Percentiles rank a stretch among this genome's conserved stretches.
Conservation (phyloP, 805 yeast genomes). For the Zygoascus ofunaensis region DNA sequence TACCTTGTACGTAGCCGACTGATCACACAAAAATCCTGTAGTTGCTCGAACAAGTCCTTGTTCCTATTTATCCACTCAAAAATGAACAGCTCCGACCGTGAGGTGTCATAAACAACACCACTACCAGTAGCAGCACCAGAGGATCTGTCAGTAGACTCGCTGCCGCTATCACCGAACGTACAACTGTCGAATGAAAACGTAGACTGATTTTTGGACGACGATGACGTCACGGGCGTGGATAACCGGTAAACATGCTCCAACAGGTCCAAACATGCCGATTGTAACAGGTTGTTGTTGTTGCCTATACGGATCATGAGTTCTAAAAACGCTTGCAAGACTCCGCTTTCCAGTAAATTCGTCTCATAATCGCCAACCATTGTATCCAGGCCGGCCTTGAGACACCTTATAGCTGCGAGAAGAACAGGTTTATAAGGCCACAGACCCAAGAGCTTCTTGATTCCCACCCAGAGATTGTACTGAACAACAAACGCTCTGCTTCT, state of each 20-base stretch:
- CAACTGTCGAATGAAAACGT: background rate
- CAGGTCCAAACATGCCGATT: slow-evolving; percentile 68
- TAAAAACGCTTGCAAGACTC: slow-evolving; percentile 43
- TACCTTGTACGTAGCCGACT: background rate
- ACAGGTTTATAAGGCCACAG: slow-evolving; percentile 43
- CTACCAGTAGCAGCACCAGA: slow-evolving; percentile 14
- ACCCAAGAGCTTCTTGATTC: slow-evolving; percentile 43
- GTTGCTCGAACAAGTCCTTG: background rate
- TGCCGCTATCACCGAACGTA: background rate
- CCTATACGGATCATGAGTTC: slow-evolving; percentile 40
- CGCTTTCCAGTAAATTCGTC: slow-evolving; percentile 46
- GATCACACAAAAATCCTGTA: background rate
- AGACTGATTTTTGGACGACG: background rate
- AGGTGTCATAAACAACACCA: slow-evolving; percentile 14
- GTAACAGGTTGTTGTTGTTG: slow-evolving; percentile 51
- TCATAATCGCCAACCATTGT: slow-evolving; percentile 53
- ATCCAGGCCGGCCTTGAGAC: slow-evolving; percentile 51
- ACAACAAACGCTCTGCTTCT: slow-evolving; percentile 54
- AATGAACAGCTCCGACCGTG: background rate
- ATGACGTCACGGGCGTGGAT: slow-evolving; percentile 1
- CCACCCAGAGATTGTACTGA: slow-evolving; percentile 47
- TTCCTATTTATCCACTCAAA: slow-evolving; percentile 1
- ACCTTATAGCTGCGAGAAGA: slow-evolving; percentile 58
- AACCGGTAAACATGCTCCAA: slow-evolving; percentile 12
- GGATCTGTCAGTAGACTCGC: too few relatives aligned